A percentile compares a stretch with the other conserved stretches of the same genome.
These are phyloP conservation scores for Chlorella vulgaris DNA, from an alignment of 139 green algal genomes.

Conservation along the genomic window DNA sequence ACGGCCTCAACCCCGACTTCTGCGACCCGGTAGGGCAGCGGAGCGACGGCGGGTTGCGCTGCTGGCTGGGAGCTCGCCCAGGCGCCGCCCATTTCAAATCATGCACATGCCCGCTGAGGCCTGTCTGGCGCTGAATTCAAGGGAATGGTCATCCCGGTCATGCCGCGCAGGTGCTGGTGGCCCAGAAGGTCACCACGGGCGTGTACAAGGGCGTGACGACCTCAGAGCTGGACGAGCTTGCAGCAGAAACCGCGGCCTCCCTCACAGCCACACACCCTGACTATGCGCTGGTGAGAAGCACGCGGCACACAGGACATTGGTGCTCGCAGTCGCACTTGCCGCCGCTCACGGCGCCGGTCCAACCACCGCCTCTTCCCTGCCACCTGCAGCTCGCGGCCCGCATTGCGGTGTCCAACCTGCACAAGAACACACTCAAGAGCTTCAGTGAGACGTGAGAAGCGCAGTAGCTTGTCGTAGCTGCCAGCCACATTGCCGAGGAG, in stretches of 20 bases:
- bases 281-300: constrained; percentile 90
- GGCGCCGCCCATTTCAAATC: too few species aligned
- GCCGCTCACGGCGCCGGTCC: not conserved
- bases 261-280: constrained; percentile 98
- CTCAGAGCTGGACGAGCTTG: constrained; percentile 96
- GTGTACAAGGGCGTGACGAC: constrained; percentile 98
- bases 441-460: constrained; percentile 90
- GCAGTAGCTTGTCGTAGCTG: not conserved
- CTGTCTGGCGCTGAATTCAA: too few species aligned
- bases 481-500: too few species aligned
- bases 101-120: too few species aligned
- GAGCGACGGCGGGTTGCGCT: not conserved
- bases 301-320: not conserved
- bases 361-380: not conserved
- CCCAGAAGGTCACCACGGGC: constrained; percentile 95
- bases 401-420: constrained; percentile 99
- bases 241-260: constrained; percentile 96
- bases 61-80: not conserved
- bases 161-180: constrained; percentile 85
- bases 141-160: too few species aligned
- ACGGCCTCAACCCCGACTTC: constrained; percentile 95
- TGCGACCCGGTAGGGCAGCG: constrained; percentile 83
- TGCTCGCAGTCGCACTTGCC: not conserved
- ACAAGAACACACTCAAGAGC: constrained; percentile 99
- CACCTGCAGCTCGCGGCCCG: constrained; percentile 91